Percentiles rank a stretch among this genome's conserved stretches.
Evolutionary conservation across 2,329 filamentous ascomycete species (phyloP).

Genomic region (Gnomoniopsis sp.): DNA sequence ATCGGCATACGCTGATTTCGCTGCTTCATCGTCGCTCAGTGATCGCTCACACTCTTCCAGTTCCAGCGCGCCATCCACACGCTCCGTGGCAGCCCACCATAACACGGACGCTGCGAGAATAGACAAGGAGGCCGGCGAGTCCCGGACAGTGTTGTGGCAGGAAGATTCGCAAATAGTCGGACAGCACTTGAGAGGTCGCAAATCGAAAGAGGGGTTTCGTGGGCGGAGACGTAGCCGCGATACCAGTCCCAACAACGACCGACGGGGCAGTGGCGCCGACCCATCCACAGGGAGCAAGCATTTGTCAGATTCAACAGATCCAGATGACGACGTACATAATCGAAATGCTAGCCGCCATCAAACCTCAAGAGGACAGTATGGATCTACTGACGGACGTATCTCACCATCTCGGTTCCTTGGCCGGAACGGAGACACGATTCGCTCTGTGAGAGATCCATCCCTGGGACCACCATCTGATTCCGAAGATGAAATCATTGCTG

Average conservation of each 20-base stretch:
- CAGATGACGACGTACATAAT: not conserved
- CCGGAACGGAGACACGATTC: not conserved
- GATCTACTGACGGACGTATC: not conserved
- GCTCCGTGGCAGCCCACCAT: too few species aligned
- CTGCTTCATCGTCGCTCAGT: not conserved
- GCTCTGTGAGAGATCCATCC: slow-evolving; percentile 4
- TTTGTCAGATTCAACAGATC: not conserved
- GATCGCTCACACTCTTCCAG: not conserved
- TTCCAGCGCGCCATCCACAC: not conserved
- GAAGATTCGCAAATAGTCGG: slow-evolving; percentile 10
- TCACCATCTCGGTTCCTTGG: not conserved
- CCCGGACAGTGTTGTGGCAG: slow-evolving; percentile 5
- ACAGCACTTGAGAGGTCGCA: not conserved
- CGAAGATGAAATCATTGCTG: slow-evolving; percentile 11
- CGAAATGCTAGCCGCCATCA: not conserved
- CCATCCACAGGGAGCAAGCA: too few species aligned
- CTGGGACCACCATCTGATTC: slow-evolving; percentile 2
- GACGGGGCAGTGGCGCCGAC: not conserved
- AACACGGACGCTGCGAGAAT: too few species aligned
- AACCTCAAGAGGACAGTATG: not conserved
- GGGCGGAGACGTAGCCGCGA: slow-evolving; percentile 4
- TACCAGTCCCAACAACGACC: not conserved
- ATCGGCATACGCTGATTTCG: not conserved
- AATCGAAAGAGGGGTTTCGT: not conserved
- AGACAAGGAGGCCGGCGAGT: not conserved